phyloP scores from a whole-genome alignment of 2,329 filamentous ascomycete genomes.

The Fusarium sp. region DNA sequence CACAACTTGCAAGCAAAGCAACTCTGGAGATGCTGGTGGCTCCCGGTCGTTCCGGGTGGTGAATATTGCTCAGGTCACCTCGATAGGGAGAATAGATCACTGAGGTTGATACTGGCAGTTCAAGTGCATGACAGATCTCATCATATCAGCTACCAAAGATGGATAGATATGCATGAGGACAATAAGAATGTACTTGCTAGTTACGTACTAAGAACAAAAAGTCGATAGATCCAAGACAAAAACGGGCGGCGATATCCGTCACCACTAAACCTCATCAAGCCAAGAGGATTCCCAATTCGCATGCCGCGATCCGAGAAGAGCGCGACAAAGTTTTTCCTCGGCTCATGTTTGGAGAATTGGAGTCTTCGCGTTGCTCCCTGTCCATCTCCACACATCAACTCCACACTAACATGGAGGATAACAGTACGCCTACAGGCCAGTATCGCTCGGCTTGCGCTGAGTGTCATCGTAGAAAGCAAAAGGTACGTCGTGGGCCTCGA shows the following conservation, averaged over 20 bases:
- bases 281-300: background rate
- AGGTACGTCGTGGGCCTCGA: constrained; percentile 39
- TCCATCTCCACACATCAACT: constrained; percentile 39
- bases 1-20: background rate
- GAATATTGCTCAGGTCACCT: no score
- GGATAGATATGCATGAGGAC: no score
- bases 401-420: constrained; percentile 48
- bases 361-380: constrained; percentile 33
- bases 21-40: background rate
- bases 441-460: constrained; percentile 54
- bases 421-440: constrained; percentile 53
- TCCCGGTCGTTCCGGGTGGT: no score
- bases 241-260: constrained; percentile 5
- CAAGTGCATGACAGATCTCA: no score
- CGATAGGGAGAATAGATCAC: no score
- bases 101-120: no score
- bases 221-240: constrained; percentile 3
- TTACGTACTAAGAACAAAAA: no score
- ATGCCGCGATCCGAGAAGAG: constrained; percentile 1
- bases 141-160: no score
- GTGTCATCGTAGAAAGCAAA: constrained; percentile 54
- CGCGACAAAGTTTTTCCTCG: constrained; percentile 37
- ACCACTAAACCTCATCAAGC: constrained; percentile 6
- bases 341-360: constrained; percentile 17
- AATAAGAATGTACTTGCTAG: no score